Base-by-base conservation (phyloP, 192 early-diverging fungal species). In the Backusella liffmaniae region DNA sequence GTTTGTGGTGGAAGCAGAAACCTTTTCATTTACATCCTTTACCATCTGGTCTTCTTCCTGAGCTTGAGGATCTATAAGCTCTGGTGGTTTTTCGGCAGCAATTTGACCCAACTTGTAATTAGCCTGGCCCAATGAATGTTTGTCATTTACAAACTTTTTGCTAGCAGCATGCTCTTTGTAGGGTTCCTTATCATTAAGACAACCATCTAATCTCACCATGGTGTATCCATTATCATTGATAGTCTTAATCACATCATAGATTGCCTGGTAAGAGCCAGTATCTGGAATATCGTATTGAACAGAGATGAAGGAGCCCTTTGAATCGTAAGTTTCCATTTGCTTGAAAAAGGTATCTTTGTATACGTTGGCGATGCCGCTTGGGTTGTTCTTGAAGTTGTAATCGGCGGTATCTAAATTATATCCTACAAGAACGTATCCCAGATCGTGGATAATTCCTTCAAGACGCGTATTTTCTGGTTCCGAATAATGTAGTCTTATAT, bases 201-300 rank as follows among this genome's bases (percentile, higher is more conserved):
- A 87, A 7, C 86, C 86, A 62, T 87, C 86, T 69, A 87, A 56
- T 30, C 86, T 80, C 5, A 87, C 86, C 86, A 87, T 87, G 66
- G 83, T 84, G 46, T 87, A 87, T 5, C 76, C 84, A 49, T 83
- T 73, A 3, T 80, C 72, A 67, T 85, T 80, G 36, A 87, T 79
- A 18, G 82, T 46, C 7, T 74, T 62, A 62, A 87, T 76, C 35
- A 84, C 75, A 13, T 85, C 84, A 18, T 83, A 81, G 29, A 87
- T 68, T 7, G 86, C 86, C 34, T 77, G 82, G 18, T 77, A 83
- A 6, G 84, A 83, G 0, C 86, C 86, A 1, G 86, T 84, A 39
- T 77, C 82, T 12, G 84, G 86, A 74, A 87, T 87, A 71, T 87
- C 86, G 51, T 87, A 87, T 32, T 84, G 84, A 26, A 87, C 77